Conservation (phyloP, 305 asterid species). For the Fraxinus sp. region DNA sequence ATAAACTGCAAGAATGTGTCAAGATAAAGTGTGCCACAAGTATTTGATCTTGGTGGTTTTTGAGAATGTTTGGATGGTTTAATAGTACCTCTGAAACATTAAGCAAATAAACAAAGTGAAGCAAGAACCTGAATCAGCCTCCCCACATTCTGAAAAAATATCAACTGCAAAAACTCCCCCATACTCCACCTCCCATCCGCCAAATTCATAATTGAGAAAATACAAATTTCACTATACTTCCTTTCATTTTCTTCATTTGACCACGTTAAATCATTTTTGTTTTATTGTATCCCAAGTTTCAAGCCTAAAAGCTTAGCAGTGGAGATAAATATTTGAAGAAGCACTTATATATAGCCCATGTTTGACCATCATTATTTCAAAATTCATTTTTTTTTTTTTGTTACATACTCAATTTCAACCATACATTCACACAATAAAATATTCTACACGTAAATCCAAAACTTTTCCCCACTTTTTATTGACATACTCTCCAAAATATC, state of each 20-base stretch:
- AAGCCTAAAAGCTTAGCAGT: not conserved
- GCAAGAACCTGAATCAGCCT: not conserved
- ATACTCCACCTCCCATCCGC: not conserved
- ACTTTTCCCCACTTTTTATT: too few species aligned
- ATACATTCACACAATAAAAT: too few species aligned
- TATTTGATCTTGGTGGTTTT: not conserved
- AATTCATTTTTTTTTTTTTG: too few species aligned
- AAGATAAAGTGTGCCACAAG: not conserved
- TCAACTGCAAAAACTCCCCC: not conserved
- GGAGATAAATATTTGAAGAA: not conserved
- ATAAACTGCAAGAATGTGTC: not conserved
- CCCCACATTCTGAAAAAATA: not conserved
- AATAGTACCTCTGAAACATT: not conserved
- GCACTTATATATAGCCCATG: not conserved
- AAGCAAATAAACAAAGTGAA: not conserved
- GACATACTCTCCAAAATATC: too few species aligned
- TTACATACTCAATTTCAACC: too few species aligned
- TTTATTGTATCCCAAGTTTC: not conserved
- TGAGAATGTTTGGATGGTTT: not conserved
- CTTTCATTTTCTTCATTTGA: not conserved
- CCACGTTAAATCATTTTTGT: not conserved
- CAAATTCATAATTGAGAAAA: not conserved
- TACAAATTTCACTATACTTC: not conserved
- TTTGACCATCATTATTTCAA: too few species aligned
- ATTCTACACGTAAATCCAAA: too few species aligned